Evolutionary conservation across 2,329 filamentous ascomycete genomes (phyloP), one percentile per base, ranked within the genome.

Genomic region (Colletotrichum sp.): DNA sequence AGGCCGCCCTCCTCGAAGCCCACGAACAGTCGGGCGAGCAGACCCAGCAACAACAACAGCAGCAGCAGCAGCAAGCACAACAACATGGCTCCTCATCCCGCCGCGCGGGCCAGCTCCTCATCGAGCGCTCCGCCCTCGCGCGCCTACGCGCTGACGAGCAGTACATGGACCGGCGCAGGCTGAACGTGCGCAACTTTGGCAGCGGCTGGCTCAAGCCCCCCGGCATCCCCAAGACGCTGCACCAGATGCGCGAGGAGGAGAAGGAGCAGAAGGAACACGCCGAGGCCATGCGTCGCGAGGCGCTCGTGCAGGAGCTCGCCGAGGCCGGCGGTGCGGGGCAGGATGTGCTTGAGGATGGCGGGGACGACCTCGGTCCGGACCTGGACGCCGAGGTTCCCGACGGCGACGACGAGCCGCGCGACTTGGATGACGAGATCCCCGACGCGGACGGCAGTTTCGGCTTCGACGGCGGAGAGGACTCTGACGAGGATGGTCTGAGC

Each of bases 201-300:
- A 94, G 93, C 79, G 91, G 91, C 60, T 99, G 97, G 97, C 93
- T 99, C 72, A 95, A 94, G 75, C 97, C 97, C 0, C 96, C 95
- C 0, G 97, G 96, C 9, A 90, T 98, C 71, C 84, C 92, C 73
- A 99, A 99, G 88, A 98, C 96, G 2, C 92, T 98, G 76, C 93
- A 98, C 82, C 96, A 98, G 78, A 92, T 96, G 86, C 93, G 94
- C 57, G 97, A 99, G 85, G 97, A 99, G 87, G 92, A 93, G 79
- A 91, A 94, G 13, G 97, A 99, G 87, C 91, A 95, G 71, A 94
- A 96, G 82, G 97, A 99, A 84, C 95, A 96, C 76, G 92, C 95
- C 77, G 93, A 95, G 81, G 91, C 94, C 3, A 87, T 95, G 83
- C 89, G 94, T 26, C 89, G 94, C 34, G 94, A 96, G 83, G 90